Evolutionary conservation across 169 alveolate species (phyloP).

Genomic region (Babesia caballi): DNA sequence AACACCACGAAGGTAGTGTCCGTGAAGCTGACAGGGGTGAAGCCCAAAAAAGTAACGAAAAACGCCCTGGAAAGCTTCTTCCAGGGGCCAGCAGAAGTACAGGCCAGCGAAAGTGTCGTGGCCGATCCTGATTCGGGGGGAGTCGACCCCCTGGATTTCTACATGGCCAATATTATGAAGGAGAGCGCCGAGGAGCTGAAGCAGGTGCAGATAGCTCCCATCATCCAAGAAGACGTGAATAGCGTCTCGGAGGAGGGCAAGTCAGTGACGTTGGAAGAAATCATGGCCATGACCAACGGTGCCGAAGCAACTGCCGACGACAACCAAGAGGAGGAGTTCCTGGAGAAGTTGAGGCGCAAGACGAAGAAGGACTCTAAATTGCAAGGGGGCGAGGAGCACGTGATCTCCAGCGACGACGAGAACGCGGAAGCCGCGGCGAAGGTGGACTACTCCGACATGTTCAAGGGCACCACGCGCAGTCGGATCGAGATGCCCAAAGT

Average conservation of each 20-base stretch:
- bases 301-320: neutral
- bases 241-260: constrained; percentile 6
- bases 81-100: constrained; percentile 23
- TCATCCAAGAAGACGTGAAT: neutral
- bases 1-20: constrained; percentile 15
- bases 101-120: neutral
- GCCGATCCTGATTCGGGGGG: constrained; percentile 6
- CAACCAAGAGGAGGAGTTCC: constrained; percentile 38
- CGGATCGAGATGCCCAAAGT: constrained; percentile 82
- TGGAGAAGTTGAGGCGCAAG: constrained; percentile 6
- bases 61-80: constrained; percentile 32
- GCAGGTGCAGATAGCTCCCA: constrained; percentile 17
- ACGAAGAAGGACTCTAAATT: constrained; percentile 10
- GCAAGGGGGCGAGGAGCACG: constrained; percentile 20
- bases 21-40: constrained; percentile 16
- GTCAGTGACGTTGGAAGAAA: constrained; percentile 52
- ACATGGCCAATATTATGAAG: constrained; percentile 29
- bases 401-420: constrained; percentile 50
- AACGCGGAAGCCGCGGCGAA: constrained; percentile 14
- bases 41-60: constrained; percentile 11
- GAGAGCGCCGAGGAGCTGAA: constrained; percentile 22
- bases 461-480: constrained; percentile 50
- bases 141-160: constrained; percentile 49
- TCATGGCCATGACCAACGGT: constrained; percentile 44
- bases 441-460: constrained; percentile 56